Base-by-base conservation (phyloP, 2,329 filamentous ascomycete species). In the Venturia effusa region DNA sequence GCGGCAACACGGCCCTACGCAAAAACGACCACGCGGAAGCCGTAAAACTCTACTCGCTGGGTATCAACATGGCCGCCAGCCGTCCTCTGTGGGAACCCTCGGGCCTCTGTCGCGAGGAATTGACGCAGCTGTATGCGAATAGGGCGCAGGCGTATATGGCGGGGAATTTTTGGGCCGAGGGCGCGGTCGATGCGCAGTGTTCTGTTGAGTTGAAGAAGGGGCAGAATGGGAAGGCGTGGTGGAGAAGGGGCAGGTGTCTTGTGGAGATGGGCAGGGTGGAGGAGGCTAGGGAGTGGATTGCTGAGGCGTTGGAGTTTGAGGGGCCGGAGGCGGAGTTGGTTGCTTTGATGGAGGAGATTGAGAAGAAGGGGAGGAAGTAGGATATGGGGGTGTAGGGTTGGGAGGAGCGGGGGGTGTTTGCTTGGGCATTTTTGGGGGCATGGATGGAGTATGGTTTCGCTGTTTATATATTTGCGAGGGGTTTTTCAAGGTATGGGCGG, bases 201-300 rank as follows among this genome's bases (percentile, higher is more conserved):
- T 94, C 90, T 73, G 88, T 96, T 54, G 92, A 96, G 80, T 87
- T 90, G 67, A 92, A 93, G 81, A 84, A 86, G 68, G 83, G 88
- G 51, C 92, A 88, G 45, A 97, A 99, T 75, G 86, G 90, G 0
- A 97, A 97, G 84, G 92, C 87, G 0, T 97, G 93, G 91, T 97
- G 91, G 88, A 82, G 94, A 66, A 81, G 90, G 66, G 94, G 90
- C 11, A 86, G 86, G 78, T 95, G 91, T 73, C 76, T 97, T 72
- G 77, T 88, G 68, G 94, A 99, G 84, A 97, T 97, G 94, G 88
- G 89, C 37, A 77, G 93, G 66, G 77, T 90, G 71, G 86, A 89
- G 64, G 93, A 97, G 83, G 92, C 92, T 0, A 81, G 81, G 70
- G 85, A 87, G 67, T 95, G 92, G 85, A 82, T 96, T 48, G 83